Evolutionary conservation across 148 eudicot genomes (phyloP).

Genomic region (Chenopodium suecicum): DNA sequence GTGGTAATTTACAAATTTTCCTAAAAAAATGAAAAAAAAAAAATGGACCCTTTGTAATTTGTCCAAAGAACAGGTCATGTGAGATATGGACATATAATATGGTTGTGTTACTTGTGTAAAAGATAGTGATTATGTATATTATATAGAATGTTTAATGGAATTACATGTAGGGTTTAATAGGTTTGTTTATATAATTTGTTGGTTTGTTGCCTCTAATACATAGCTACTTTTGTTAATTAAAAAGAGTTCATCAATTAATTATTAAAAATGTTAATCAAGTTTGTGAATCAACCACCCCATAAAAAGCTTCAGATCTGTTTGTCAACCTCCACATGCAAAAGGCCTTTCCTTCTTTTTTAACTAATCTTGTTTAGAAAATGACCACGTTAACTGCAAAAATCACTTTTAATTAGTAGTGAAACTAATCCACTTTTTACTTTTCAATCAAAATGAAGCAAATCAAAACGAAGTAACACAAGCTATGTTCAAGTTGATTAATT

Average conservation of each 20-base stretch:
- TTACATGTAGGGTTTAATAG: slow-evolving; percentile 37
- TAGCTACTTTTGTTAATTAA: slow-evolving; percentile 31
- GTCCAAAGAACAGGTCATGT: not conserved
- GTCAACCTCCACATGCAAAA: slow-evolving; percentile 48
- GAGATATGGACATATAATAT: not conserved
- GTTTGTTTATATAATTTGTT: slow-evolving; percentile 21
- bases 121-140: not conserved
- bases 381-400: slow-evolving; percentile 11
- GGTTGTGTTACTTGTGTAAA: not conserved
- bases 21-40: too few relatives aligned
- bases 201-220: slow-evolving; percentile 17
- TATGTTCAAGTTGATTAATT: too few relatives aligned
- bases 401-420: too few relatives aligned
- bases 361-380: slow-evolving; percentile 32
- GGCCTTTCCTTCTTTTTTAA: slow-evolving; percentile 26
- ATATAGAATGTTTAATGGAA: slow-evolving; percentile 29
- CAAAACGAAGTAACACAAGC: too few relatives aligned
- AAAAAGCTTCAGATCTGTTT: slow-evolving; percentile 24
- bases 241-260: slow-evolving; percentile 19
- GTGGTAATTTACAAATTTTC: too few relatives aligned
- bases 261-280: slow-evolving; percentile 16
- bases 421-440: too few relatives aligned
- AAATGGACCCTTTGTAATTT: not conserved
- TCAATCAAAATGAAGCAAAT: too few relatives aligned
- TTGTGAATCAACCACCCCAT: slow-evolving; percentile 42